Base-by-base conservation (phyloP, 75 land plant genomes). In the Sequoiadendron giganteum region DNA sequence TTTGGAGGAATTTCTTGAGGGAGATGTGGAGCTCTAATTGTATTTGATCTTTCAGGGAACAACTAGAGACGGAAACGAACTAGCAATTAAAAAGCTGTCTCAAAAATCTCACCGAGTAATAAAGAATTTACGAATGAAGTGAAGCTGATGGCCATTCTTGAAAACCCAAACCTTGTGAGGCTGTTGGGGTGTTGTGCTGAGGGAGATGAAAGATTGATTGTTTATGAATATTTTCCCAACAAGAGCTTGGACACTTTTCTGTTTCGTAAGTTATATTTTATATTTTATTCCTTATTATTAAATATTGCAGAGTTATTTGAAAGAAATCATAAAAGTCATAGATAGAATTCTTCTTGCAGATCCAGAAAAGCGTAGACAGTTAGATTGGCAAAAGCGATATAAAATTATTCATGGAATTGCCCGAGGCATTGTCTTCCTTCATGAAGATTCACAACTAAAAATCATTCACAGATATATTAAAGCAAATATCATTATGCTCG, bases 391-490 rank as follows among this genome's bases (percentile, higher is more conserved):
- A 58, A 79, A 79, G 18, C 81, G 92, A 34, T 88, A 81, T 77
- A 90, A 90, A 28, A 88, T 90, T 3, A 89, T 90, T 32, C 28
- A 88, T 1, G 91, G 91, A 75, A 88, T 90, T 30, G 89, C 89
- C 30, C 83, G 87, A 40, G 92, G 92, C 14, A 80, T 91, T 47
- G 89, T 85, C 7, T 91, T 90, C 52, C 75, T 91, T 36, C 92
- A 91, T 70, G 88, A 87, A 40, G 58, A 88, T 25, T 91, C 91
- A 32, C 91, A 87, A 18, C 48, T 84, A 43, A 88, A 85, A 21
- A 90, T 91, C 34, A 91, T 91, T 43, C 92, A 91, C 76, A 76
- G 92, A 42, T 89, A 91, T 68, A 91, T 91, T 39, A 91, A 91
- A 86, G 86, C 92, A 18, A 86, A 72, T 47, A 91, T 90, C 42